Base-by-base conservation (phyloP, 2,329 filamentous ascomycete species). In the Fusarium sp. region DNA sequence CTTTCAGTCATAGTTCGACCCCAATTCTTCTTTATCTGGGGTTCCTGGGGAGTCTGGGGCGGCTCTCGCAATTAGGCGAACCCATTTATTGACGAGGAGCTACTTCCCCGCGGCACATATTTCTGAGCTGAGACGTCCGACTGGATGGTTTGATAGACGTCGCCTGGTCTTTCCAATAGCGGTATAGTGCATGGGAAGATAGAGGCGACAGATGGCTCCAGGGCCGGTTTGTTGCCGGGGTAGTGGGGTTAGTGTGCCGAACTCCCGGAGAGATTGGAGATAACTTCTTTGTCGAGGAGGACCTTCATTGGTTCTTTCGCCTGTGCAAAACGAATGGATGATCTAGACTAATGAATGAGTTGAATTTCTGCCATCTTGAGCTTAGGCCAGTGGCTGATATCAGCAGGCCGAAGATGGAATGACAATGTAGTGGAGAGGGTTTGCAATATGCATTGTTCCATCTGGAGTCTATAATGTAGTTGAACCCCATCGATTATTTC, bases 141-240 rank as follows among this genome's bases (percentile, higher is more conserved):
- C 32, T 54, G 25, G 46, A 54, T 14, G 27, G 20, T 4, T 40
- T 28, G 28, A 42, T 48, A 55, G 13, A n/a, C 10, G 58, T 63
- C 60, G 60, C 60, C 58, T 55, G 42, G 43, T 54, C 60, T 21
- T 63, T 63, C 58, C 49, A 63, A 63, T 13, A 16, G 4, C 3
- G 48, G 60, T 21, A 30, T 63, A 55, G 60, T n/a, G 18, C 10
- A 37, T 37, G 0, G 5, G 18, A n/a, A n/a, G 34, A 37, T 37
- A 37, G 18, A 37, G 34, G 34, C 18, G 34, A 37, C 5, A 6
- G 18, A 1, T 20, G 16, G 14, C 43, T 41, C 21, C 34, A 48
- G 2, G 42, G 20, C 60, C 60, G 58, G 58, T 37, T 56, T 43
- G 58, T 63, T 48, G n/a, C 60, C 58, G 58, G 42, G 23, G 6